These are phyloP conservation scores for Strigomonas culicis DNA, from an alignment of 208 protist genomes.

Conservation along the genomic window DNA sequence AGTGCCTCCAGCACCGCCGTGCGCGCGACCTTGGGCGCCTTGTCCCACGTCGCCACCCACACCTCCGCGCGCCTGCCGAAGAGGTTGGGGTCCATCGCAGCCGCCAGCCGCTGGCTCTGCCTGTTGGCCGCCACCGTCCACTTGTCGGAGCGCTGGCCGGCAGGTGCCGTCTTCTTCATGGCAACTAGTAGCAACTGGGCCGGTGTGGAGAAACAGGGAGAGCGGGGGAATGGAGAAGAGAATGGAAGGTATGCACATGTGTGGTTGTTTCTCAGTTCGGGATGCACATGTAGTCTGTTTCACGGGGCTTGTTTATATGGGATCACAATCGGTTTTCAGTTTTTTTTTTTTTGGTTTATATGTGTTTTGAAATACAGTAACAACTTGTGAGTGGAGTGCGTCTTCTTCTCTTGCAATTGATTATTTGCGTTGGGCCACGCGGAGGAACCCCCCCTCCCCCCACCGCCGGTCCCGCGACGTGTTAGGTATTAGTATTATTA, in stretches of 20 bases:
- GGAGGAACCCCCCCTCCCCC: background rate
- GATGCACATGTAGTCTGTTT: no score
- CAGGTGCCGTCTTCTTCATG: conserved; percentile 1
- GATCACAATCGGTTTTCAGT: background rate
- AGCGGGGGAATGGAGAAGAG: background rate
- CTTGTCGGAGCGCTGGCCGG: background rate
- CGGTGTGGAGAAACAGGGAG: no score
- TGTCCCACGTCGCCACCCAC: conserved; percentile 76
- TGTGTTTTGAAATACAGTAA: background rate
- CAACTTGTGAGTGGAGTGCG: background rate
- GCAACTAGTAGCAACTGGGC: no score
- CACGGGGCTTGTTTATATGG: no score
- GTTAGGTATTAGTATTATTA: background rate
- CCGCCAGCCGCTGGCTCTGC: conserved; percentile 13
- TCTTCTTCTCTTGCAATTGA: background rate
- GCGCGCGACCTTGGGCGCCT: conserved; percentile 28
- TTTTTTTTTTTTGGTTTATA: conserved; percentile 1
- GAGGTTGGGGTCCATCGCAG: conserved; percentile 23
- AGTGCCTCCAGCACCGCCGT: conserved; percentile 68
- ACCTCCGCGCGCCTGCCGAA: conserved; percentile 47
- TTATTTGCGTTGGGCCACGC: background rate
- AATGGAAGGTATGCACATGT: conserved; percentile 6
- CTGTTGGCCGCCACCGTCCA: conserved; percentile 5
- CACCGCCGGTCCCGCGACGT: no score
- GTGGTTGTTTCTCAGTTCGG: background rate